Percentiles rank a stretch among this genome's conserved stretches.
Evolutionary conservation across 2,329 filamentous ascomycete species (phyloP).

Genomic region (Nemania sp.): DNA sequence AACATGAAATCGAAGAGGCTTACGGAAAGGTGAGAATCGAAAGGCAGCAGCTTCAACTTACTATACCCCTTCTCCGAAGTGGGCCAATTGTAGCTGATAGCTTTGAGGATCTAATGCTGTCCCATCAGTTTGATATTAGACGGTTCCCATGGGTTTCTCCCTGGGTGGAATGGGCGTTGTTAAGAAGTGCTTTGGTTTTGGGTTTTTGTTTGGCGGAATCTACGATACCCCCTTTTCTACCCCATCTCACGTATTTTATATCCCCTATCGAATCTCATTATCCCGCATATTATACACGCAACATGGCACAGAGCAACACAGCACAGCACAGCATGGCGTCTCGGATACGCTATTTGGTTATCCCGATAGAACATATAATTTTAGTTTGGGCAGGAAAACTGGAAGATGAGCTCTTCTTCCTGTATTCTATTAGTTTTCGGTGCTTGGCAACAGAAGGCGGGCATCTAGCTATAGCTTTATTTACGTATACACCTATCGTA

Average conservation of each 20-base stretch:
- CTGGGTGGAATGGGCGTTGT: neutral
- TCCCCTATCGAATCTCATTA: neutral
- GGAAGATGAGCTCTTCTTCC: no score
- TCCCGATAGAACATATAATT: neutral
- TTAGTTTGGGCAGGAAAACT: no score
- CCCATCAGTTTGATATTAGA: neutral
- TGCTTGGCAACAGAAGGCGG: no score
- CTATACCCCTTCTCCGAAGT: neutral
- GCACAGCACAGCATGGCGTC: slow-evolving; percentile 8
- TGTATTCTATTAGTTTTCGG: no score
- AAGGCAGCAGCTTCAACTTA: neutral
- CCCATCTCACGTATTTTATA: neutral
- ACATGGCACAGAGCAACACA: neutral
- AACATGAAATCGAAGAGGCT: neutral
- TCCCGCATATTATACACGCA: neutral
- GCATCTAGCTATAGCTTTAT: no score
- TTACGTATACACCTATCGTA: no score
- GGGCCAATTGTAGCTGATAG: slow-evolving; percentile 1
- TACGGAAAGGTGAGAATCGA: neutral
- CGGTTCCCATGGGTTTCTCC: neutral
- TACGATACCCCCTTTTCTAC: slow-evolving; percentile 21
- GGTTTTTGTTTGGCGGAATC: neutral
- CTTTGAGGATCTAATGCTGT: neutral
- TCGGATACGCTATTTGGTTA: slow-evolving; percentile 4
- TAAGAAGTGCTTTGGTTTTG: neutral